Base-by-base conservation (phyloP, 2,329 filamentous ascomycete genomes). In the Emmonsia crescens region DNA sequence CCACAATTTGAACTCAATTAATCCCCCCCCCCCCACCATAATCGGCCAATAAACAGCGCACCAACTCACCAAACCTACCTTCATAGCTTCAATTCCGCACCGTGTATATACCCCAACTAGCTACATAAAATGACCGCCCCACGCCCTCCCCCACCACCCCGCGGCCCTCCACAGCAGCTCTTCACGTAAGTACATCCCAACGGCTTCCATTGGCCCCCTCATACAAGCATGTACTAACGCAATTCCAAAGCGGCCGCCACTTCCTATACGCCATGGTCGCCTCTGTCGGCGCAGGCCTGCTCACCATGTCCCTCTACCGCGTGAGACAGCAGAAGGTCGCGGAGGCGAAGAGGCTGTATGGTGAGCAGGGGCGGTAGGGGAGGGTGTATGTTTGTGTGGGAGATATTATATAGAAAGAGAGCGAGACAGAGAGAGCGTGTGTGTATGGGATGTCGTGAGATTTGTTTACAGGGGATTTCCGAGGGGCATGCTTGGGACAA, bases 141-240 rank as follows among this genome's bases (percentile, higher is more conserved):
- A 73, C 59, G 40, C 60, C 33, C 52, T 38, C 52, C n/a, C 33
- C 52, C 52, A 14, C n/a, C 33, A 19, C 52, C 52, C 52, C n/a
- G 31, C 12, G 52, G n/a, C 19, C 52, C 52, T 38, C 52, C 19
- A 36, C 52, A 56, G 16, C 52, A 56, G 10, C 52, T 56, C n/a
- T 49, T 49, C 12, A 49, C 46, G 46, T 54, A 54, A n/a, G 27
- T 54, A 31, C 8, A 19, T 4, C 14, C 21, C 19, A 27, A 16
- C 2, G 1, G 5, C 6, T 9, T 16, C 29, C 5, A 19, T 27
- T n/a, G 12, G 19, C 14, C 10, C 12, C 5, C 1, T 24, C 21
- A 2, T 8, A 29, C 21, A 24, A 14, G 12, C 21, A 24, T 48
- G 10, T 3, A 27, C 33, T 36, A 40, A 36, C 29, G n/a, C 49